Evolutionary conservation across 2,329 filamentous ascomycete genomes (phyloP).

Genomic region (Beauveria medogensis): DNA sequence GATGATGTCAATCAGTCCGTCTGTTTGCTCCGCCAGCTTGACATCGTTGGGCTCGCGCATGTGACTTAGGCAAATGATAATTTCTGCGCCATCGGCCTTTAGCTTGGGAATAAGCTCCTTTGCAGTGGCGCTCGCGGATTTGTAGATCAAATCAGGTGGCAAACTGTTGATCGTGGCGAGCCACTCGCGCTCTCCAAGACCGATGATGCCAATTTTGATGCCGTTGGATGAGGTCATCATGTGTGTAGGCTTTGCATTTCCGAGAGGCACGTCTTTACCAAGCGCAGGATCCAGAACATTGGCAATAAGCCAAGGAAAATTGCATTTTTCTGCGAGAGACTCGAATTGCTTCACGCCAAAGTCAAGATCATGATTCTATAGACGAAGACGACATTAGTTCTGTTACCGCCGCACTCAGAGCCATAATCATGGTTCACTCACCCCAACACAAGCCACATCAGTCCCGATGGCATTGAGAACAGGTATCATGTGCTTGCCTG

Average conservation of each 20-base stretch:
- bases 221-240: conserved; percentile 77
- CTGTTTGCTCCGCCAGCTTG: conserved; percentile 68
- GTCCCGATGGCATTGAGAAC: conserved; percentile 72
- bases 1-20: conserved; percentile 73
- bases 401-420: no score
- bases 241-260: conserved; percentile 63
- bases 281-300: conserved; percentile 81
- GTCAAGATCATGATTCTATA: conserved; percentile 81
- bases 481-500: conserved; percentile 77
- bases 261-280: conserved; percentile 66
- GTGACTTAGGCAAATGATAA: conserved; percentile 76
- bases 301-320: conserved; percentile 82
- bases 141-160: conserved; percentile 75
- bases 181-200: conserved; percentile 82
- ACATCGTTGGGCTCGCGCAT: conserved; percentile 84
- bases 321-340: conserved; percentile 63
- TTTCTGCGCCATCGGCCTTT: conserved; percentile 68
- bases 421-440: conserved; percentile 33
- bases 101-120: conserved; percentile 66
- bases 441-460: conserved; percentile 73
- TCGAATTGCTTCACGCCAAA: conserved; percentile 79
- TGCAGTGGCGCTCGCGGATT: conserved; percentile 68
- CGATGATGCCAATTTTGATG: conserved; percentile 77
- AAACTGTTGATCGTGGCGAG: conserved; percentile 81
- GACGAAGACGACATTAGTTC: no score